Base-by-base conservation (phyloP, 1,284 basidiomycete genomes). In the Irpex sp. region DNA sequence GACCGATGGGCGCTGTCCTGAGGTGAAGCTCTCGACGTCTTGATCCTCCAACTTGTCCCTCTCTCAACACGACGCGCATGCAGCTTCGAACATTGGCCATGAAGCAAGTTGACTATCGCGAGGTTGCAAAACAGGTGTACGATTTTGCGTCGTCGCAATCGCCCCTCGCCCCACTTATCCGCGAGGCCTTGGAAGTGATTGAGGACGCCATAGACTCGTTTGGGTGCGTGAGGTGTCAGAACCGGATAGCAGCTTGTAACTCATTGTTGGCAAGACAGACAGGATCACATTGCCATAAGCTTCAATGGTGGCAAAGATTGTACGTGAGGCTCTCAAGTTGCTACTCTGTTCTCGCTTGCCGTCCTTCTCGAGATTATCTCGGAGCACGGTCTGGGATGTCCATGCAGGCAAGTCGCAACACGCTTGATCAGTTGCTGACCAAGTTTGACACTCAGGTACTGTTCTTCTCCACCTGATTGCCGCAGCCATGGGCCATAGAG, bases 231-330 rank as follows among this genome's bases (percentile, higher is more conserved):
- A 37, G 57, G 60, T 4, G 4, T 49, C 56, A 63, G n/a, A 35
- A 57, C 13, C 33, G 57, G 15, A 15, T 63, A 60, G 26, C 5
- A 39, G 17, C 58, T 58, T 43, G 50, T 64, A 37, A 65, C 54
- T 17, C 58, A 55, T 57, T 17, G 58, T 53, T 26, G 58, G 58
- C 67, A 66, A 88, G 93, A 43, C 82, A 88, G 93, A 43, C 82
- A 84, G 71, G 83, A 89, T 49, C 80, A 81, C 59, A 77, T 94
- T 13, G 90, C 92, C 4, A 81, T 99, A 59, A 97, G 94, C 75
- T 99, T 98, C 79, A 99, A 99, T 69, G 97, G 97, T 11, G 97
- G 97, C 53, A 99, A 99, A 75, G 97, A 99, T 73, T 98, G 95
- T 95, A 69, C 70, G 92, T 80, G 0, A 50, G 19, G 49, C 19